Conservation (phyloP, 2,329 filamentous ascomycete genomes). For the Cladophialophora immunda region DNA sequence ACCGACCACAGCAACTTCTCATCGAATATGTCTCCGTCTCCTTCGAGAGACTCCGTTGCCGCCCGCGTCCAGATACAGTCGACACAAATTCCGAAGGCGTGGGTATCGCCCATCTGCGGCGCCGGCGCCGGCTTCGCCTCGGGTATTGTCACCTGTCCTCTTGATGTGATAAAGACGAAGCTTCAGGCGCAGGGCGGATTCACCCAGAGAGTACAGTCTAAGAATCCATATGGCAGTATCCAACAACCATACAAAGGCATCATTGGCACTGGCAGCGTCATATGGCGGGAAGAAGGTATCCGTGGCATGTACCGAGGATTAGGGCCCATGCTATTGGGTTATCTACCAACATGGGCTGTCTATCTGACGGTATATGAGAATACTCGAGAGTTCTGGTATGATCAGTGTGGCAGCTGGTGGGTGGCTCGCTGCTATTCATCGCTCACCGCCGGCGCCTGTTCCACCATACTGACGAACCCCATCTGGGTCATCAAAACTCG, state of each 20-base stretch:
- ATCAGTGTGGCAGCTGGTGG: slow-evolving; percentile 75
- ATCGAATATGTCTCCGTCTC: slow-evolving; percentile 42
- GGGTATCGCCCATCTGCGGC: slow-evolving; percentile 83
- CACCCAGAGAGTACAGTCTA: slow-evolving; percentile 55
- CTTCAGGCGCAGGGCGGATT: slow-evolving; percentile 94
- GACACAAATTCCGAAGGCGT: slow-evolving; percentile 61
- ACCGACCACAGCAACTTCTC: slow-evolving; percentile 37
- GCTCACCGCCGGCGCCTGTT: slow-evolving; percentile 87
- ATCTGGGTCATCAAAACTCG: slow-evolving; percentile 99
- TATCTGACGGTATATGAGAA: slow-evolving; percentile 97
- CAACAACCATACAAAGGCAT: slow-evolving; percentile 80
- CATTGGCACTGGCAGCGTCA: slow-evolving; percentile 82
- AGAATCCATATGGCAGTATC: slow-evolving; percentile 52
- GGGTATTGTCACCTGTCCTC: slow-evolving; percentile 91
- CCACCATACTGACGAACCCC: slow-evolving; percentile 92
- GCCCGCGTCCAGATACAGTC: slow-evolving; percentile 53
- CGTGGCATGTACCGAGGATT: slow-evolving; percentile 91
- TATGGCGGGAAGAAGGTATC: slow-evolving; percentile 87
- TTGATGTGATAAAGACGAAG: slow-evolving; percentile 99
- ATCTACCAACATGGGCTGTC: slow-evolving; percentile 96
- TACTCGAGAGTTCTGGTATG: slow-evolving; percentile 74
- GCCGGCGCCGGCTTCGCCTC: slow-evolving; percentile 91
- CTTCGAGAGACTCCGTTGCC: slow-evolving; percentile 42
- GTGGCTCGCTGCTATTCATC: slow-evolving; percentile 88
- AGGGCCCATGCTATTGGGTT: slow-evolving; percentile 92